These are phyloP conservation scores for Dothiorella sarmentorum DNA, from an alignment of 2,329 filamentous ascomycete genomes.

Conservation along the genomic window DNA sequence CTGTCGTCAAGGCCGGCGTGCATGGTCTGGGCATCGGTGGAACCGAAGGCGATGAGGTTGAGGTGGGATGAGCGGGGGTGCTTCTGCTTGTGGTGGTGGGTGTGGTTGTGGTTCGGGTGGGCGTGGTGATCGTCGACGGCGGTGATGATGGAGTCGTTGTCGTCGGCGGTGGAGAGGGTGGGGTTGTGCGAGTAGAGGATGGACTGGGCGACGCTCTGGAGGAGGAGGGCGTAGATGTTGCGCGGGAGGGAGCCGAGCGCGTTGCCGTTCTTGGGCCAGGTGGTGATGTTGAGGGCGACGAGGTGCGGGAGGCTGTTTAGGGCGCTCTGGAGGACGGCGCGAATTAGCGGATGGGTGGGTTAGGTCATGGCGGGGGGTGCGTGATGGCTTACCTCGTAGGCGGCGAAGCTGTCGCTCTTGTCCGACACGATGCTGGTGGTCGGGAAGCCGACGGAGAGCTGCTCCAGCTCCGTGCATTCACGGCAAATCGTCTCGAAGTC, in stretches of 20 bases:
- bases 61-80: constrained; percentile 8
- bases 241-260: constrained; percentile 39
- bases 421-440: constrained; percentile 41
- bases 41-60: constrained; percentile 19
- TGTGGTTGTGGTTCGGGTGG: constrained; percentile 36
- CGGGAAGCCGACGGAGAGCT: constrained; percentile 48
- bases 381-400: constrained; percentile 36
- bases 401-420: constrained; percentile 42
- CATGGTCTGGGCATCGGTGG: constrained; percentile 33
- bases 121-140: not conserved
- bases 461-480: constrained; percentile 42
- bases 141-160: constrained; percentile 19
- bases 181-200: constrained; percentile 20
- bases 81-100: constrained; percentile 20
- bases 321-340: constrained; percentile 28
- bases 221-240: constrained; percentile 45
- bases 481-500: constrained; percentile 47
- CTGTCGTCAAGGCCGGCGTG: constrained; percentile 46
- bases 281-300: constrained; percentile 47
- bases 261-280: constrained; percentile 46
- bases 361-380: not conserved
- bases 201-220: constrained; percentile 39
- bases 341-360: not conserved
- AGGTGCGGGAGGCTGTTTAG: constrained; percentile 39
- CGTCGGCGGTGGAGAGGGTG: constrained; percentile 14